phyloP scores from a whole-genome alignment of 371 early-diverging fungal genomes.

The Lichtheimia corymbifera region DNA sequence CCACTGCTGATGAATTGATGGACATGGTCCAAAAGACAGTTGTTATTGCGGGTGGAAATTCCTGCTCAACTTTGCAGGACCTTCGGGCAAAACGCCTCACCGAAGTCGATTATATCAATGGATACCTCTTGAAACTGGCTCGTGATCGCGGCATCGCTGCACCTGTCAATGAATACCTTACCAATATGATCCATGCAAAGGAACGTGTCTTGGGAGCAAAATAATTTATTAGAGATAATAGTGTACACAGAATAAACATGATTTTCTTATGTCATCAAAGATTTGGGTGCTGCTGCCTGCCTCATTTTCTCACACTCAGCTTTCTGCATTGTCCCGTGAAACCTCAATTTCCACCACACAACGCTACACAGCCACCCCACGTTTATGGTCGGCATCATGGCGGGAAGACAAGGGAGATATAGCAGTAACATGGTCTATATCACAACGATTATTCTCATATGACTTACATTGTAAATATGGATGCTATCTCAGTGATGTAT shows the following conservation, averaged over 20 bases:
- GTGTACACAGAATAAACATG: neutral
- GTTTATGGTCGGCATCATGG: too few relatives aligned
- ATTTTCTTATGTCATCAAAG: neutral
- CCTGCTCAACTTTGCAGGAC: slow-evolving; percentile 65
- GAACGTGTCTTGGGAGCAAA: slow-evolving; percentile 14
- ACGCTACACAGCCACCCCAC: too few relatives aligned
- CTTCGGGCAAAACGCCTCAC: slow-evolving; percentile 36
- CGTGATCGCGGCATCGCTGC: slow-evolving; percentile 14
- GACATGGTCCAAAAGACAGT: slow-evolving; percentile 30
- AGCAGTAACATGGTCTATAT: too few relatives aligned
- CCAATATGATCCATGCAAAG: slow-evolving; percentile 35
- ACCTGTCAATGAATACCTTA: slow-evolving; percentile 21
- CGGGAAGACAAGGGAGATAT: too few relatives aligned
- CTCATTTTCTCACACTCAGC: too few relatives aligned
- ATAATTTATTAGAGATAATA: neutral
- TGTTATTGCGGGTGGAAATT: slow-evolving; percentile 38
- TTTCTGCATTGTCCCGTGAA: too few relatives aligned
- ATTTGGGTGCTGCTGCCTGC: too few relatives aligned
- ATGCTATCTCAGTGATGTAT: too few relatives aligned
- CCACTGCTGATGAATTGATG: slow-evolving; percentile 22
- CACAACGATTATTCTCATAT: too few relatives aligned
- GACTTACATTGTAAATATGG: too few relatives aligned
- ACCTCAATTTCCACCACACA: too few relatives aligned
- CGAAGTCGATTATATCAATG: slow-evolving; percentile 66
- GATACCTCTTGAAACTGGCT: slow-evolving; percentile 45